Percentiles rank a stretch among this genome's conserved stretches.
These are phyloP conservation scores for Aspergillus hiratsukae DNA, from an alignment of 2,329 filamentous ascomycete species.

Conservation along the genomic window DNA sequence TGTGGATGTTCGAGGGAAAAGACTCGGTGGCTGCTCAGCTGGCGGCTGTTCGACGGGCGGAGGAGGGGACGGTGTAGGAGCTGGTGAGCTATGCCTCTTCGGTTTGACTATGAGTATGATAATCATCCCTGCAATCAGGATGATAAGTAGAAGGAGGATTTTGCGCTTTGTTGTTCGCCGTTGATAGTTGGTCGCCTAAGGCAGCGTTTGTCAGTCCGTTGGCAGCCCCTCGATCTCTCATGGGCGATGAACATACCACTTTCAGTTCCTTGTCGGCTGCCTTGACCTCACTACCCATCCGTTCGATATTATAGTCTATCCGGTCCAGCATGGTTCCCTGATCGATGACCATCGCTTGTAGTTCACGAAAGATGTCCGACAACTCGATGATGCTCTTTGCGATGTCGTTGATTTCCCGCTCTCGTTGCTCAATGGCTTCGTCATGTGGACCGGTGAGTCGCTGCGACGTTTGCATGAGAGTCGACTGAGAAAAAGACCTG, in stretches of 20 bases:
- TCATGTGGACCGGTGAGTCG: slow-evolving; percentile 62
- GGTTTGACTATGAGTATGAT: slow-evolving; percentile 80
- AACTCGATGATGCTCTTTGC: slow-evolving; percentile 97
- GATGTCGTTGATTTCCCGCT: slow-evolving; percentile 96
- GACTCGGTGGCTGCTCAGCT: slow-evolving; percentile 16
- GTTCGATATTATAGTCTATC: slow-evolving; percentile 97
- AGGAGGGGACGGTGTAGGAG: slow-evolving; percentile 18
- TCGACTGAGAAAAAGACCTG: slow-evolving; percentile 83
- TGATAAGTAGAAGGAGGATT: slow-evolving; percentile 79
- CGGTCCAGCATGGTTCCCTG: slow-evolving; percentile 88
- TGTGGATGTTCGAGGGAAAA: slow-evolving; percentile 16
- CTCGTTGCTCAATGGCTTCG: slow-evolving; percentile 79
- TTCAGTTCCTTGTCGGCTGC: slow-evolving; percentile 87
- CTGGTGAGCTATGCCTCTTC: slow-evolving; percentile 41
- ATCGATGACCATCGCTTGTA: slow-evolving; percentile 93
- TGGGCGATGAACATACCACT: slow-evolving; percentile 49
- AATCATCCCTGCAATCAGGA: slow-evolving; percentile 81
- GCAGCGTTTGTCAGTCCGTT: slow-evolving; percentile 6
- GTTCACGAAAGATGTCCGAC: slow-evolving; percentile 91
- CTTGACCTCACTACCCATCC: slow-evolving; percentile 90
- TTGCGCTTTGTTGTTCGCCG: slow-evolving; percentile 84
- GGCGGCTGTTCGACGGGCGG: slow-evolving; percentile 21
- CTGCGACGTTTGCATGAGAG: slow-evolving; percentile 72
- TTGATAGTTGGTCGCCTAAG: slow-evolving; percentile 74
- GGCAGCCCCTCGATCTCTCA: not conserved